A percentile compares a stretch with the other conserved stretches of the same genome.
phyloP scores from a whole-genome alignment of 768 basidiomycete species.

The Lentinus brumalis region DNA sequence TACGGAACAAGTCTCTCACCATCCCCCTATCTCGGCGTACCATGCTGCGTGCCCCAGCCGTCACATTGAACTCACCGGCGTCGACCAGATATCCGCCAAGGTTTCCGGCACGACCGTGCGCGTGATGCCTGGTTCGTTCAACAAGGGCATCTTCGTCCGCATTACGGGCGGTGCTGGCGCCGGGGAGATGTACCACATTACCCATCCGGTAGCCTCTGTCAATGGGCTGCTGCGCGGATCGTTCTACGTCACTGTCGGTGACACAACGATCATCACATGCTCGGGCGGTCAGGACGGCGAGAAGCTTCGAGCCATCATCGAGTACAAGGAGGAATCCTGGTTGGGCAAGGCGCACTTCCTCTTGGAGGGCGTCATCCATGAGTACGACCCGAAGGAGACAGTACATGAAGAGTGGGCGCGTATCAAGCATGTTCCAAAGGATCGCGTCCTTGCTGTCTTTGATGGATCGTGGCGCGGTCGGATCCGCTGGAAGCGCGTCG shows the following conservation, averaged over 20 bases:
- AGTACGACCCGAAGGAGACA: constrained; percentile 64
- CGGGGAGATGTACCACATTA: constrained; percentile 85
- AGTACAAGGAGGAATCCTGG: constrained; percentile 99
- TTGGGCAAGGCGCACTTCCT: constrained; percentile 84
- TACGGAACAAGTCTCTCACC: constrained; percentile 96
- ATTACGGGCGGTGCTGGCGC: constrained; percentile 72
- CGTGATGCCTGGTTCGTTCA: constrained; percentile 78
- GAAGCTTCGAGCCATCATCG: constrained; percentile 79
- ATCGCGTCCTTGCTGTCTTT: constrained; percentile 74
- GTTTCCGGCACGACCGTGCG: constrained; percentile 87
- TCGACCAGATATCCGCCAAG: constrained; percentile 94
- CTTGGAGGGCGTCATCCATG: constrained; percentile 88
- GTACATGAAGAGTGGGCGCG: constrained; percentile 75
- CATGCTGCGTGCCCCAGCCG: constrained; percentile 76
- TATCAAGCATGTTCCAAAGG: constrained; percentile 86
- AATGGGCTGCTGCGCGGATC: constrained; percentile 91
- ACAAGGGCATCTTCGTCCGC: constrained; percentile 86
- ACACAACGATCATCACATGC: constrained; percentile 82
- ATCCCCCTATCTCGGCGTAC: constrained; percentile 91
- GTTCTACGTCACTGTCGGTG: constrained; percentile 87
- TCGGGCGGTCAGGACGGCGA: constrained; percentile 58
- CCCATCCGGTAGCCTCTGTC: constrained; percentile 86
- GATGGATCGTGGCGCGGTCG: constrained; percentile 88
- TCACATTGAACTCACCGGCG: constrained; percentile 69
- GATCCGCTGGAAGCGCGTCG: constrained; percentile 68